Evolutionary conservation across 1,284 basidiomycete species (phyloP).

Genomic region (Rhodofomes roseus): DNA sequence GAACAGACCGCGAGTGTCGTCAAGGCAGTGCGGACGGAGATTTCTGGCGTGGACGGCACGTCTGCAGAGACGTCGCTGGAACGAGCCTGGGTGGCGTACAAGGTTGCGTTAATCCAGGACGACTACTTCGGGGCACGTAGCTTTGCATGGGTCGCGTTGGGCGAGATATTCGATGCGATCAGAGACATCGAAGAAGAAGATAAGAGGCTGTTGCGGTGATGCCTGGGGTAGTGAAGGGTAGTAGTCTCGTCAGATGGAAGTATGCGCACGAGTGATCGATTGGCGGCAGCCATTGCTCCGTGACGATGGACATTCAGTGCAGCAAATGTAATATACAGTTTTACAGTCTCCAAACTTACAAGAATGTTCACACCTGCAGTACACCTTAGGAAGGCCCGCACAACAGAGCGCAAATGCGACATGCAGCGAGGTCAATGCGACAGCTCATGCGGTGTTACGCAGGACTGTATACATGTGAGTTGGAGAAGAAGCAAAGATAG

Average conservation of each 20-base stretch:
- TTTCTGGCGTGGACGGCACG: conserved; percentile 43
- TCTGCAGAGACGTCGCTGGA: conserved; percentile 35
- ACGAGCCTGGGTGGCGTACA: conserved; percentile 51
- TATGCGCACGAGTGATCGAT: not conserved
- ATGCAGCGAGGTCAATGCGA: not conserved
- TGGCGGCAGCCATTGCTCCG: not conserved
- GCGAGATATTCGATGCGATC: conserved; percentile 44
- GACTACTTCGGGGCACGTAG: conserved; percentile 53
- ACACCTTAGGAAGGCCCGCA: not conserved
- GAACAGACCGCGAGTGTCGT: conserved; percentile 52
- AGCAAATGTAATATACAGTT: not conserved
- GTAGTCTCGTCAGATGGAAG: not conserved
- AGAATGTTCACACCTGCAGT: not conserved
- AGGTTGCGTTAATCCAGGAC: conserved; percentile 34
- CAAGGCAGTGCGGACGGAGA: conserved; percentile 40
- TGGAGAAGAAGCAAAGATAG: not conserved
- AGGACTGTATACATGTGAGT: conserved; percentile 52
- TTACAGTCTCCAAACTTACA: conserved; percentile 3
- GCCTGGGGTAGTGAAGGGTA: not conserved
- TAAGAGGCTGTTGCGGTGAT: not conserved
- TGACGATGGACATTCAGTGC: not conserved
- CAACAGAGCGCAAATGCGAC: not conserved
- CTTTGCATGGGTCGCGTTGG: conserved; percentile 58
- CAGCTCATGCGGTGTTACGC: conserved; percentile 73
- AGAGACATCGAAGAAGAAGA: conserved; percentile 33